These are phyloP conservation scores for Yamadazyma triangularis DNA, from an alignment of 1,139 yeast species.

Conservation along the genomic window DNA sequence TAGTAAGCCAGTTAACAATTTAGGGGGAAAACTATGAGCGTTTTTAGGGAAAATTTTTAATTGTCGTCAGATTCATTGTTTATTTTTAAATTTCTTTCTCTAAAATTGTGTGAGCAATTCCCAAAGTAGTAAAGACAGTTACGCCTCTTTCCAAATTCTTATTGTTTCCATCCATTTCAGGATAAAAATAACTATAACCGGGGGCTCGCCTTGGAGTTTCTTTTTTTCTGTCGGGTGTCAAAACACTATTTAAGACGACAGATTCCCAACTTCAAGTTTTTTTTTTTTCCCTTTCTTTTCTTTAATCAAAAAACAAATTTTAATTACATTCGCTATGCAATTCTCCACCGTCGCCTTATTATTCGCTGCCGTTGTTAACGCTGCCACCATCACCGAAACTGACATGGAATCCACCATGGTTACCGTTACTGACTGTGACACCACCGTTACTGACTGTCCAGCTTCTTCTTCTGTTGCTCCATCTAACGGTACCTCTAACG, in stretches of 20 bases:
- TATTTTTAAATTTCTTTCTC: too few species aligned
- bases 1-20: too few species aligned
- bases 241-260: constrained; percentile 3
- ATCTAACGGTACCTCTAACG: constrained; percentile 25
- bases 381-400: constrained; percentile 34
- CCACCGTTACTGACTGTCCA: constrained; percentile 40
- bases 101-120: too few species aligned
- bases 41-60: too few species aligned
- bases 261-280: not conserved
- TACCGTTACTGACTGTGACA: constrained; percentile 35
- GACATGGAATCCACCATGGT: constrained; percentile 25
- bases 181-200: not conserved
- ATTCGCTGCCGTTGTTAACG: constrained; percentile 37
- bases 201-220: not conserved
- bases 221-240: not conserved
- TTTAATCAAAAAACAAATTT: constrained; percentile 13
- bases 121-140: too few species aligned
- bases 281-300: constrained; percentile 10
- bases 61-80: too few species aligned
- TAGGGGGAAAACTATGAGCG: too few species aligned
- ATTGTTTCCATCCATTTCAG: too few species aligned
- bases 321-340: constrained; percentile 30
- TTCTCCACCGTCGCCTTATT: constrained; percentile 45
- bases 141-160: too few species aligned
- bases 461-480: constrained; percentile 21